phyloP scores from a whole-genome alignment of 768 basidiomycete species.

The Serpula lacrymans region DNA sequence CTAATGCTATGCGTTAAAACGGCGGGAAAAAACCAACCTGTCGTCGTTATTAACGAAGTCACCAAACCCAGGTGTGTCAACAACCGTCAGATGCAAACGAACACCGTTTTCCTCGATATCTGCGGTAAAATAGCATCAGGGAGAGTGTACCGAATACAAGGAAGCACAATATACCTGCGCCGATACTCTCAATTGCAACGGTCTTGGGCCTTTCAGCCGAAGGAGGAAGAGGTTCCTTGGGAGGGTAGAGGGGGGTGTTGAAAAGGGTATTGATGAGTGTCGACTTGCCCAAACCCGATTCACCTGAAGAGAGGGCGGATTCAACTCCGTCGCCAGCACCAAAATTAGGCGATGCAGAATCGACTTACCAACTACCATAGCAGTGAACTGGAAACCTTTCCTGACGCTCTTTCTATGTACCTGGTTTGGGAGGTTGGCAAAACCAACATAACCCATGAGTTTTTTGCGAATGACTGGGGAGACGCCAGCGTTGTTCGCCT shows the following conservation, averaged over 20 bases:
- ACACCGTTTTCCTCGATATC: constrained; percentile 99
- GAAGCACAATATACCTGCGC: constrained; percentile 61
- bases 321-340: constrained; percentile 1
- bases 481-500: constrained; percentile 25
- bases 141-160: constrained; percentile 5
- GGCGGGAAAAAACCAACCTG: constrained; percentile 52
- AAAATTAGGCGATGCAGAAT: constrained; percentile 19
- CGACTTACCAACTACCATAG: constrained; percentile 96
- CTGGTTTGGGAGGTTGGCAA: constrained; percentile 98
- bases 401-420: constrained; percentile 97
- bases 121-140: constrained; percentile 36
- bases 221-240: constrained; percentile 81
- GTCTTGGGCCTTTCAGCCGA: constrained; percentile 87
- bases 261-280: constrained; percentile 99
- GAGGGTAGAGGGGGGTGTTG: constrained; percentile 92
- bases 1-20: constrained; percentile 9
- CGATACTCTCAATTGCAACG: constrained; percentile 97
- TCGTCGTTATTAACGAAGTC: constrained; percentile 99
- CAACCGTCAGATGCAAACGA: constrained; percentile 94
- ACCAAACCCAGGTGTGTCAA: constrained; percentile 98
- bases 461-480: constrained; percentile 73
- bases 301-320: constrained; percentile 52
- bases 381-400: constrained; percentile 98
- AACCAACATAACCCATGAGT: constrained; percentile 92
- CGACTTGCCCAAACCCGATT: constrained; percentile 98